Percentiles rank a stretch among this genome's conserved stretches.
Evolutionary conservation across 257 asterid species (phyloP).

Genomic region (Lithospermum erythrorhizon): DNA sequence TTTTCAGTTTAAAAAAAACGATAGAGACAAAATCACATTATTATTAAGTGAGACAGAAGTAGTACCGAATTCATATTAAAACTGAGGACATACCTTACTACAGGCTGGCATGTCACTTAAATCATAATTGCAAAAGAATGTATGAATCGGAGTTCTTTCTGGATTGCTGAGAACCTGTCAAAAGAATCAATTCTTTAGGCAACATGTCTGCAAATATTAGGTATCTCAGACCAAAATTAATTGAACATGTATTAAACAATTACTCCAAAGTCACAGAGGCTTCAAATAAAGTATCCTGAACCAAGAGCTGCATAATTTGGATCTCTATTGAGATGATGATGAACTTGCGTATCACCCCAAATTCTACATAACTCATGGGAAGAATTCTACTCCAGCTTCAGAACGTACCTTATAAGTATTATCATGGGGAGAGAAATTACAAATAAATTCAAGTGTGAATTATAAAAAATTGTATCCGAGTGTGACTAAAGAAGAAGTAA

Average conservation of each 20-base stretch:
- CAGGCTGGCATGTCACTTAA: conserved; percentile 95
- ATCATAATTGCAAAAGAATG: conserved; percentile 83
- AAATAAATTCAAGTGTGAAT: too few relatives aligned
- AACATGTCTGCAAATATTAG: not conserved
- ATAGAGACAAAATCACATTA: not conserved
- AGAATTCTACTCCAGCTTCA: too few relatives aligned
- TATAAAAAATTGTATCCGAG: too few relatives aligned
- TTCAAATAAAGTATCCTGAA: not conserved
- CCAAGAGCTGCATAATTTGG: too few relatives aligned
- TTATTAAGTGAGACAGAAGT: not conserved
- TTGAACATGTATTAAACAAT: not conserved
- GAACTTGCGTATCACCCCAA: too few relatives aligned
- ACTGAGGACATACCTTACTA: conserved; percentile 50
- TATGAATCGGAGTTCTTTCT: conserved; percentile 82
- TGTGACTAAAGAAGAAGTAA: too few relatives aligned
- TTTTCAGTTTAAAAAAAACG: not conserved
- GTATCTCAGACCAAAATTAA: not conserved
- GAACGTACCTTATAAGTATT: too few relatives aligned
- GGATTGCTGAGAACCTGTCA: conserved; percentile 89
- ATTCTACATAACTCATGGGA: too few relatives aligned
- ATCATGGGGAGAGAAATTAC: too few relatives aligned
- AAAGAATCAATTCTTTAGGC: conserved; percentile 2
- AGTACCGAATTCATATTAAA: not conserved
- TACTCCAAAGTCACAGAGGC: not conserved
- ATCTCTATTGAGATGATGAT: too few relatives aligned